Base-by-base conservation (phyloP, 2,329 filamentous ascomycete genomes). In the Nigrograna mackinnonii region DNA sequence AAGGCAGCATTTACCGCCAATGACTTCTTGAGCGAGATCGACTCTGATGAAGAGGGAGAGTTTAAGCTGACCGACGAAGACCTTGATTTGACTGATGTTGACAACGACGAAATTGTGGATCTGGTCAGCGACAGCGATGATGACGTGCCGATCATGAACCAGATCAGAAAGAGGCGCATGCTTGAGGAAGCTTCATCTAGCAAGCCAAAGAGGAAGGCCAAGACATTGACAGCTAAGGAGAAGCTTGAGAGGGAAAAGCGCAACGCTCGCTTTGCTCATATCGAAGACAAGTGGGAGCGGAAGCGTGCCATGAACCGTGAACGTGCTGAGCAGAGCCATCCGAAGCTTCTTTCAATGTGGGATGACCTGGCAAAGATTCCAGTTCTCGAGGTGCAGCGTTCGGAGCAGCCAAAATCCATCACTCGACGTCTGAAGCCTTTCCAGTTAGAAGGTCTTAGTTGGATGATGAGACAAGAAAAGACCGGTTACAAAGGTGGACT, bases 391-490 rank as follows among this genome's bases (percentile, higher is more conserved):
- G 77, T 77, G 49, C 72, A 80, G 46, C 77, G 76, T 50, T 87
- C 86, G 22, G 72, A 79, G 44, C 90, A 95, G 60, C 94, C 94
- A 4, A 64, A 71, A 6, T 84, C 79, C 3, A 96, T 99, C 51
- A 89, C 80, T 38, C 86, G 92, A 28, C 85, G 85, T 41, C 77
- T 99, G 49, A 96, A 99, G 68, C 85, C 87, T 1, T 99, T 97
- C 65, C 94, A 99, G 62, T 83, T 96, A 4, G 87, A 96, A 69
- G 94, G 94, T 4, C 76, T 99, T 28, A 85, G 90, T 37, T 99
- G 94, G 94, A 95, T 99, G 90, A 83, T 80, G 47, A 85, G 80
- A 41, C 95, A 97, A 79, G 94, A 99, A 66, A 76, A 88, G 69
- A 87, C 83, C 0, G 73, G 86, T 28, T 97, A 91, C 80, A 89